Evolutionary conservation across 1,284 basidiomycete genomes (phyloP).

Genomic region (Ceratobasidium sp.): DNA sequence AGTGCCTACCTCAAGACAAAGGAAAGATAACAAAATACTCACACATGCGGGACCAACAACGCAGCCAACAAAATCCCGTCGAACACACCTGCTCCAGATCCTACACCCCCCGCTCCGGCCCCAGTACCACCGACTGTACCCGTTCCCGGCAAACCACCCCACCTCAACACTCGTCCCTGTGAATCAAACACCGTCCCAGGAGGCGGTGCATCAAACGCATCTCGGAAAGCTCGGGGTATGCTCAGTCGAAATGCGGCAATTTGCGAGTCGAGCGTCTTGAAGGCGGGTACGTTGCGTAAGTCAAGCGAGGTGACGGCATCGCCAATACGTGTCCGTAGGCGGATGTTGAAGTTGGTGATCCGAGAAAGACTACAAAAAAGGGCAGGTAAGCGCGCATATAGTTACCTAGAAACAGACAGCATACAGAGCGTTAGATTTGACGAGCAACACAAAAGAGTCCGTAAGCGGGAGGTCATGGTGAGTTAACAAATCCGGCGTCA

Average conservation of each 20-base stretch:
- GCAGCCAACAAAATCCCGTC: conserved; percentile 38
- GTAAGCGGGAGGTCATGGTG: conserved; percentile 45
- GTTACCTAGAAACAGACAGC: neutral
- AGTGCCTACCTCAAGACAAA: neutral
- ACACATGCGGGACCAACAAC: conserved; percentile 48
- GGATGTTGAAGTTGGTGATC: conserved; percentile 44
- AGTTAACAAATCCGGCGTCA: conserved; percentile 45
- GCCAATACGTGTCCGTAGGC: conserved; percentile 39
- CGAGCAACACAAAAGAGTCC: conserved; percentile 45
- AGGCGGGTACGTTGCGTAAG: conserved; percentile 44
- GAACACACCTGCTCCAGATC: conserved; percentile 39
- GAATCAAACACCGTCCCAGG: conserved; percentile 30
- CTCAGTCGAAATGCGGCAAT: conserved; percentile 48
- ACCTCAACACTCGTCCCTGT: conserved; percentile 31
- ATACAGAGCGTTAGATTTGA: conserved; percentile 46
- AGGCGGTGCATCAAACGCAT: conserved; percentile 44
- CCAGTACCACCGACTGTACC: neutral
- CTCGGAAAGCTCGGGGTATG: conserved; percentile 49
- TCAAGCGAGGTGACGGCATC: conserved; percentile 30
- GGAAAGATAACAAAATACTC: conserved; percentile 13
- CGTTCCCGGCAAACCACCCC: conserved; percentile 19
- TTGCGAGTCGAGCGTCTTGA: conserved; percentile 48
- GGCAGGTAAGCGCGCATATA: conserved; percentile 12
- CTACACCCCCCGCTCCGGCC: neutral
- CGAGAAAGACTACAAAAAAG: conserved; percentile 31